A percentile compares a stretch with the other conserved stretches of the same genome.
These are phyloP conservation scores for Calonectria ilicicola DNA, from an alignment of 2,329 filamentous ascomycete genomes.

Conservation along the genomic window DNA sequence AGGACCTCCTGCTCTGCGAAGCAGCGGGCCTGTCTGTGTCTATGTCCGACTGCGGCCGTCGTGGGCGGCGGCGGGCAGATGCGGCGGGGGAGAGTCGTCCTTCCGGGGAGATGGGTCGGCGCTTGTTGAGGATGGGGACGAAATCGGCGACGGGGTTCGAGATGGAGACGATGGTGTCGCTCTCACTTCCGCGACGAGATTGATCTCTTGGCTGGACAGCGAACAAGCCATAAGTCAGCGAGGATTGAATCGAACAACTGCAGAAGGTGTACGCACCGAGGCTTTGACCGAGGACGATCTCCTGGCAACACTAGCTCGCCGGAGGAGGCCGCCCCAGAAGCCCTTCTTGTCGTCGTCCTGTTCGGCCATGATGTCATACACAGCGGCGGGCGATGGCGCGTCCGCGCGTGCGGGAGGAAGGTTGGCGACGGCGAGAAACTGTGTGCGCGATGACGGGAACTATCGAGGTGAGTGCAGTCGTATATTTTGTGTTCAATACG, in stretches of 20 bases:
- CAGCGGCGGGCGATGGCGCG: conserved; percentile 17
- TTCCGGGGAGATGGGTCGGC: conserved; percentile 33
- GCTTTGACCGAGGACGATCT: conserved; percentile 33
- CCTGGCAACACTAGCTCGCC: conserved; percentile 57
- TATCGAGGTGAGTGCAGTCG: not conserved
- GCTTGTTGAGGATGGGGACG: conserved; percentile 40
- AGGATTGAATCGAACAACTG: not conserved
- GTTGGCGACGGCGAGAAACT: not conserved
- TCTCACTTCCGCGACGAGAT: conserved; percentile 32
- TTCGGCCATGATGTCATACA: conserved; percentile 49
- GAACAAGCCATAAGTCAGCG: not conserved
- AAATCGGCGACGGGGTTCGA: conserved; percentile 52
- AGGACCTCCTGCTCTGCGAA: conserved; percentile 28
- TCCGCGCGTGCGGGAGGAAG: conserved; percentile 21
- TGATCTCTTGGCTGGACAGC: conserved; percentile 28
- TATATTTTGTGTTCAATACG: conserved; percentile 14
- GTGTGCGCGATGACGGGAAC: not conserved
- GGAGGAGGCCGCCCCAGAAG: conserved; percentile 63
- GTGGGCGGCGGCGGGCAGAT: conserved; percentile 54
- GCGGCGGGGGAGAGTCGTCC: conserved; percentile 28
- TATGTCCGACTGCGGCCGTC: conserved; percentile 52
- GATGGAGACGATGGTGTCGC: conserved; percentile 25
- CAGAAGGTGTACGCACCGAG: conserved; percentile 33
- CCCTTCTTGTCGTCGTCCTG: conserved; percentile 53
- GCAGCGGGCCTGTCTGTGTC: conserved; percentile 31